A percentile compares a stretch with the other conserved stretches of the same genome.
Conservation (phyloP, 2,329 filamentous ascomycete species). For the Diaporthe helianthi region DNA sequence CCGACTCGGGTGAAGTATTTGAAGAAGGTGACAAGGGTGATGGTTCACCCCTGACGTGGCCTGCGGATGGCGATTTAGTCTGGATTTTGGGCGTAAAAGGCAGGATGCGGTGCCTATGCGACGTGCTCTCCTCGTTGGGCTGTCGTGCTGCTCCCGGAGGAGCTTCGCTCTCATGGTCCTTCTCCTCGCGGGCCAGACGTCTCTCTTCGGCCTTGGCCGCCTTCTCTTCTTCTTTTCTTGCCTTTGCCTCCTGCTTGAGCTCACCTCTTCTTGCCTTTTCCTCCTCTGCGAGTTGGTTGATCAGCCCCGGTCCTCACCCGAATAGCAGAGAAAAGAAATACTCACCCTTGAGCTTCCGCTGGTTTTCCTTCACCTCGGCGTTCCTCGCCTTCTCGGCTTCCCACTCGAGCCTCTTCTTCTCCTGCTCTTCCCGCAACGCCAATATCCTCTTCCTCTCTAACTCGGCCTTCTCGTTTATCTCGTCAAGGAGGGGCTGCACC, state of each 20-base stretch:
- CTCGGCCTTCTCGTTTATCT: slow-evolving; percentile 82
- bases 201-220: slow-evolving; percentile 56
- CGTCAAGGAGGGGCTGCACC: slow-evolving; percentile 83
- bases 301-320: neutral
- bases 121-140: slow-evolving; percentile 38
- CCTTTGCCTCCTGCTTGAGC: slow-evolving; percentile 68
- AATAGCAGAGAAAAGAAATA: neutral
- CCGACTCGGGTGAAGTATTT: slow-evolving; percentile 32
- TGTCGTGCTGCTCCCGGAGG: neutral
- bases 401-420: slow-evolving; percentile 68
- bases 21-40: slow-evolving; percentile 30
- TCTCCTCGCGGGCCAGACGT: slow-evolving; percentile 52
- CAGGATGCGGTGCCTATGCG: slow-evolving; percentile 26
- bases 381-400: slow-evolving; percentile 60
- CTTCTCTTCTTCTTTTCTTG: slow-evolving; percentile 50
- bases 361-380: slow-evolving; percentile 40
- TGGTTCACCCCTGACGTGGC: slow-evolving; percentile 23
- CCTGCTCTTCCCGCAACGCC: slow-evolving; percentile 67
- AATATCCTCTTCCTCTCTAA: slow-evolving; percentile 72
- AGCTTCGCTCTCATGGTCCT: neutral
- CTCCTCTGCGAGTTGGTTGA: slow-evolving; percentile 50
- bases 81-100: slow-evolving; percentile 34
- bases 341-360: slow-evolving; percentile 52
- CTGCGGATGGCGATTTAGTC: slow-evolving; percentile 27
- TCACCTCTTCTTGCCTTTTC: slow-evolving; percentile 72